These are phyloP conservation scores for Colletotrichum higginsianum DNA, from an alignment of 2,329 filamentous ascomycete species.

Conservation along the genomic window DNA sequence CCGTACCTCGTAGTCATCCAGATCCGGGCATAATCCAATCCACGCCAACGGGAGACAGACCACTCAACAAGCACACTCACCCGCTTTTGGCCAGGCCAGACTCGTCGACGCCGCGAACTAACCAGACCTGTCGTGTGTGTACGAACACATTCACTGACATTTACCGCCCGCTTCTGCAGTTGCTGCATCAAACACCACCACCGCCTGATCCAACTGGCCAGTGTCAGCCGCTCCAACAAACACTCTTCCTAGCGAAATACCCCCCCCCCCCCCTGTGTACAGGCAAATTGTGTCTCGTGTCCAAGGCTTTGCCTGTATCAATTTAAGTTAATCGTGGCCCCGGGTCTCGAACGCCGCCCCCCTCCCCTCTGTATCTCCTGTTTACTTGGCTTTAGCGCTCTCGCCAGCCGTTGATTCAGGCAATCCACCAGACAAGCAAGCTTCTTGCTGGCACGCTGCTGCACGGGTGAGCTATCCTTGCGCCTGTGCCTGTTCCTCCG, in stretches of 20 bases:
- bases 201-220: not conserved
- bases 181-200: not conserved
- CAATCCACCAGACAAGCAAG: not conserved
- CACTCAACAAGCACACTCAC: not conserved
- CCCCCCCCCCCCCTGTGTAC: not conserved
- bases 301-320: conserved; percentile 28
- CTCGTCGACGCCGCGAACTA: not conserved
- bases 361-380: too few relatives aligned
- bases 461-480: not conserved
- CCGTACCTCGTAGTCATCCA: not conserved
- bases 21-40: not conserved
- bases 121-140: not conserved
- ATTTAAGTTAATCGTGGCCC: conserved; percentile 26
- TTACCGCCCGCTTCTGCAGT: not conserved
- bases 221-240: not conserved
- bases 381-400: not conserved
- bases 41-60: not conserved
- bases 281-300: conserved; percentile 18
- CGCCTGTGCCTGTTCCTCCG: not conserved
- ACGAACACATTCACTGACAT: not conserved
- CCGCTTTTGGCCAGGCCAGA: not conserved
- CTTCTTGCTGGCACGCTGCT: conserved; percentile 9
- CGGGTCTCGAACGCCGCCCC: not conserved
- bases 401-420: conserved; percentile 11
- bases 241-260: not conserved